A percentile compares a stretch with the other conserved stretches of the same genome.
phyloP scores from a whole-genome alignment of 164 flowering plant genomes.

The Dillenia turbinata region DNA sequence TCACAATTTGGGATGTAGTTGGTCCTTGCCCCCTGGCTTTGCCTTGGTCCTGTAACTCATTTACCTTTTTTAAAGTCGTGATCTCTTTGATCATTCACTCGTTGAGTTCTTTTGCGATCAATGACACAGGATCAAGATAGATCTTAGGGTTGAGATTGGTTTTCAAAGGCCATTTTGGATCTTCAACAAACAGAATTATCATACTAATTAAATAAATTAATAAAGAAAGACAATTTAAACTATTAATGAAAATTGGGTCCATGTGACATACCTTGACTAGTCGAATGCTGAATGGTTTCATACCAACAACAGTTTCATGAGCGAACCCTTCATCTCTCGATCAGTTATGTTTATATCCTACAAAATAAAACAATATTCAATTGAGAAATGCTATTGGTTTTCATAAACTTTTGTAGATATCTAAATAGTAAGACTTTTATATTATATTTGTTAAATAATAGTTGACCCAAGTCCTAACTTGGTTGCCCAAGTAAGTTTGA shows the following conservation, averaged over 20 bases:
- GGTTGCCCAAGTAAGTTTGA: too few relatives aligned
- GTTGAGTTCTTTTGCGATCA: slow-evolving; percentile 21
- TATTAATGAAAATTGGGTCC: background rate
- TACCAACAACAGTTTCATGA: slow-evolving; percentile 49
- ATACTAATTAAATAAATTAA: background rate
- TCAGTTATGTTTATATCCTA: slow-evolving; percentile 55
- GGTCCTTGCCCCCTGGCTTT: too few relatives aligned
- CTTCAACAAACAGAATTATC: background rate
- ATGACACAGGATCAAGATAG: slow-evolving; percentile 38
- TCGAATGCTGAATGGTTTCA: slow-evolving; percentile 40
- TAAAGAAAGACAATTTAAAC: background rate
- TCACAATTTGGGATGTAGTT: too few relatives aligned
- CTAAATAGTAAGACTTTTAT: background rate
- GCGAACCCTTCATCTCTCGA: slow-evolving; percentile 40
- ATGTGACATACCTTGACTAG: slow-evolving; percentile 38
- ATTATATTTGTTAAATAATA: too few relatives aligned
- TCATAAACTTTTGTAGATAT: too few relatives aligned
- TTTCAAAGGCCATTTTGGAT: slow-evolving; percentile 38
- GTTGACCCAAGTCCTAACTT: too few relatives aligned
- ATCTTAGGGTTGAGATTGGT: slow-evolving; percentile 33
- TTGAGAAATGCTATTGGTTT: too few relatives aligned
- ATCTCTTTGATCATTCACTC: slow-evolving; percentile 27
- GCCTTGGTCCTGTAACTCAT: too few relatives aligned
- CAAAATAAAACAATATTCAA: background rate
- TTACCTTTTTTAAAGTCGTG: slow-evolving; percentile 31